Base-by-base conservation (phyloP, 345 rosid species). In the Lepidium didymum region DNA sequence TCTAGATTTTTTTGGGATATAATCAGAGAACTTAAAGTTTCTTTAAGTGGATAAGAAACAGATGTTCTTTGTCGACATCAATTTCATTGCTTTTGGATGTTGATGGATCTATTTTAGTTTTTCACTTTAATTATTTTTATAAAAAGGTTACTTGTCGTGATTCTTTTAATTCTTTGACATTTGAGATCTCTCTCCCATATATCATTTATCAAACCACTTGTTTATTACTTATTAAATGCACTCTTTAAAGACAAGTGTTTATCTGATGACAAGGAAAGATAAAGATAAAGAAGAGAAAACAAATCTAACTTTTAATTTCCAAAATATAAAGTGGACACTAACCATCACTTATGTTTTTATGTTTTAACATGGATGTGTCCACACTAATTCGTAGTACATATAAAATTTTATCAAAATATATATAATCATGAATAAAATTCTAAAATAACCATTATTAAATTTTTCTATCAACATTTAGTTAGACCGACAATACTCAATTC, bases 21-120 rank as follows among this genome's bases (percentile, higher is more conserved):
- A 60, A 41, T 40, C 43, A 27, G 61, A 19, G 3, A 33, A 70
- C 54, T n/a, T 6, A 43, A 53, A 15, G 15, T 53, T 21, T 35
- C 56, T 54, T 40, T 9, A 36, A 43, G 16, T 63, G 70, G 76
- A 55, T 46, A 72, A 27, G 51, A 55, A 53, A 62, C n/a, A 55
- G 10, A 57, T 46, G 36, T 46, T 43, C 33, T 37, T 63, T 37
- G 70, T 64, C 64, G 58, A 72, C 76, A 46, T 55, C 8, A 16
- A 15, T 37, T 19, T 29, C 37, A 47, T 53, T 72, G 38, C 51
- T 19, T 64, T 72, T 31, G 19, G 49, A 72, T 40, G 45, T 72
- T 64, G 65, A 72, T 72, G 35, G 64, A 55, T 72, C 70, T 36
- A 18, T 33, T 12, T 42, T 54, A 7, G 3, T 37, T 15, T 37